Percentiles rank a stretch among this genome's conserved stretches.
These are phyloP conservation scores for Acanthamoeba triangularis DNA, from an alignment of 208 protist genomes.

Conservation along the genomic window DNA sequence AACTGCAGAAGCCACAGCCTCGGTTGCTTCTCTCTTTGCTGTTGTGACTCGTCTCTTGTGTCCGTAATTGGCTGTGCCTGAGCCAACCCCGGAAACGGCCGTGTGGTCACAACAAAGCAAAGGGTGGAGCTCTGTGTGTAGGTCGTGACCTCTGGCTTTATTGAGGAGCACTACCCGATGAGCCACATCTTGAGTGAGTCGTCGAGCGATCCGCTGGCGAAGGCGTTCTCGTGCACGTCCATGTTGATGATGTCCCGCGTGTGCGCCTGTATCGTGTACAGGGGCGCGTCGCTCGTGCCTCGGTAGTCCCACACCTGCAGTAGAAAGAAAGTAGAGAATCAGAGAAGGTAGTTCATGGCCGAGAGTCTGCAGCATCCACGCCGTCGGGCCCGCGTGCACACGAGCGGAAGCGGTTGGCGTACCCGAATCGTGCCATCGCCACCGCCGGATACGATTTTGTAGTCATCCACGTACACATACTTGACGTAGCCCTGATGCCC, in stretches of 20 bases:
- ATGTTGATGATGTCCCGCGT: constrained; percentile 76
- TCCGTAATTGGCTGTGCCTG: too few relatives aligned
- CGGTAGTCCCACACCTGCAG: constrained; percentile 19
- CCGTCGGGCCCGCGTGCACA: neutral
- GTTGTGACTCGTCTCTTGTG: too few relatives aligned
- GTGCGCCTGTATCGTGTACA: constrained; percentile 70
- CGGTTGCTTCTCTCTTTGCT: too few relatives aligned
- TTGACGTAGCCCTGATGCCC: constrained; percentile 69
- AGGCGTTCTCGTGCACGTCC: constrained; percentile 71
- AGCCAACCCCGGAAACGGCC: too few relatives aligned
- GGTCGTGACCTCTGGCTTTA: neutral
- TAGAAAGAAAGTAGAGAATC: too few relatives aligned
- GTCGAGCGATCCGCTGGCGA: constrained; percentile 63
- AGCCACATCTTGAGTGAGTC: constrained; percentile 43
- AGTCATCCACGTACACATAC: constrained; percentile 68
- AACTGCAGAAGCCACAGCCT: too few relatives aligned
- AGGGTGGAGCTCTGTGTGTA: neutral
- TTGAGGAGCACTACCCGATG: neutral
- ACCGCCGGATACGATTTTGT: constrained; percentile 57
- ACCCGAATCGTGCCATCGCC: constrained; percentile 44
- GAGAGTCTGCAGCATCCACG: neutral
- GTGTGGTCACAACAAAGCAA: too few relatives aligned
- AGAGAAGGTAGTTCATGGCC: too few relatives aligned
- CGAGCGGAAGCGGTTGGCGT: neutral
- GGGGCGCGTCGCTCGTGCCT: neutral